Evolutionary conservation across 148 eudicot species (phyloP).

Genomic region (Oxyria digyna): DNA sequence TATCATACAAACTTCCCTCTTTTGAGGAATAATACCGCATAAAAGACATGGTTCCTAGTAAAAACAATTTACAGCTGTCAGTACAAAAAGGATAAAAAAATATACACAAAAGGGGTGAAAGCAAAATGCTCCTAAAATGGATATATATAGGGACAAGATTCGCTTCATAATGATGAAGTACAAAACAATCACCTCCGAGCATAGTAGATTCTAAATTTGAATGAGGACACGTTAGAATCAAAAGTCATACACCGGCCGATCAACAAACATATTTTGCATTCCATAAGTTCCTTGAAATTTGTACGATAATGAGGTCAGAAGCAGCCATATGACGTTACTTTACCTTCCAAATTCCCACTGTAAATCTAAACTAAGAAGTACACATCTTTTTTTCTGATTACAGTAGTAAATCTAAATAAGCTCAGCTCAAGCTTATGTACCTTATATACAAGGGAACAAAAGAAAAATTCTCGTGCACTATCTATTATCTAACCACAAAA

Average conservation of each 20-base stretch:
- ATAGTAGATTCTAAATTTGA: not conserved
- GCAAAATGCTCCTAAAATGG: not conserved
- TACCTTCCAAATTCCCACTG: not conserved
- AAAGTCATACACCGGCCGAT: not conserved
- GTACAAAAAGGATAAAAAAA: not conserved
- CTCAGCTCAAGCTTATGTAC: too few species aligned
- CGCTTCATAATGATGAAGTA: not conserved
- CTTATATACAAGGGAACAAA: too few species aligned
- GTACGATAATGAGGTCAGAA: too few species aligned
- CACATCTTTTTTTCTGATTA: not conserved
- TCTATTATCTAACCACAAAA: not conserved
- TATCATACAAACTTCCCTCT: conserved; percentile 36
- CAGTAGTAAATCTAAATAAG: not conserved
- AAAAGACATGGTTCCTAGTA: conserved; percentile 49
- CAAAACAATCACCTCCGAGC: not conserved
- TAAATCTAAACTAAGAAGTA: not conserved
- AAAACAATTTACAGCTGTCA: not conserved
- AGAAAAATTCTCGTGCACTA: not conserved
- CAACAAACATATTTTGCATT: not conserved
- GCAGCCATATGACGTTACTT: not conserved
- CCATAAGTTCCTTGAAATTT: too few species aligned
- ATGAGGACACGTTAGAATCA: not conserved
- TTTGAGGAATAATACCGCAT: conserved; percentile 33
- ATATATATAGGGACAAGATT: not conserved
- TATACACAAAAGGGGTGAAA: not conserved